Evolutionary conservation across 1,139 yeast species (phyloP).

Genomic region (Lodderomyces theae): DNA sequence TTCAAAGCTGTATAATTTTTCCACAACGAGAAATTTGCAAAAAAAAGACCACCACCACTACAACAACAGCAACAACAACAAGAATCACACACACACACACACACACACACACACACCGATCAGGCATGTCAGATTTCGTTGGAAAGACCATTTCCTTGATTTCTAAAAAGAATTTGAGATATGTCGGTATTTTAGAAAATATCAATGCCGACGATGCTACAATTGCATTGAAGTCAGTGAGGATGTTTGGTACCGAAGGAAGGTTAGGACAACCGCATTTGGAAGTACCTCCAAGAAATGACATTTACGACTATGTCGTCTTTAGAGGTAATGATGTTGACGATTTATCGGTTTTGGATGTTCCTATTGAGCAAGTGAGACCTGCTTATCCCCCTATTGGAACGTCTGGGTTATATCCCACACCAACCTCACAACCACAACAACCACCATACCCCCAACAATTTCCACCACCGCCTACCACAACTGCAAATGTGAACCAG

Average conservation of each 20-base stretch:
- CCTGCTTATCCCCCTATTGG: slow-evolving; percentile 26
- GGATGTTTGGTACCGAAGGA: slow-evolving; percentile 92
- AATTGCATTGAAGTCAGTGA: slow-evolving; percentile 77
- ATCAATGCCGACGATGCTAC: slow-evolving; percentile 92
- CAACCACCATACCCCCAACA: slow-evolving; percentile 9
- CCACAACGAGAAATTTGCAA: not conserved
- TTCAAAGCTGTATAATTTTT: not conserved
- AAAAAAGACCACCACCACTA: not conserved
- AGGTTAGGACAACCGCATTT: slow-evolving; percentile 69
- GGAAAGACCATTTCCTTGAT: slow-evolving; percentile 91
- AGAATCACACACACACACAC: too few species aligned
- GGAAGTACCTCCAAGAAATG: slow-evolving; percentile 74
- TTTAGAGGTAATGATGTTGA: slow-evolving; percentile 93
- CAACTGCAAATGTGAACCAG: slow-evolving; percentile 8
- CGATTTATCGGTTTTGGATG: slow-evolving; percentile 80
- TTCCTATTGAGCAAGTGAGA: slow-evolving; percentile 52
- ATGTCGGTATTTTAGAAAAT: slow-evolving; percentile 82
- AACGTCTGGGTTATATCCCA: slow-evolving; percentile 18
- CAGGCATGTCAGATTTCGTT: slow-evolving; percentile 73
- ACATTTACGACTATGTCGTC: slow-evolving; percentile 75
- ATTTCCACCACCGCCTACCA: slow-evolving; percentile 26
- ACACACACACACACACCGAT: not conserved
- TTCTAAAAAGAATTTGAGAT: slow-evolving; percentile 83
- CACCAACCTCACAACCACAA: slow-evolving; percentile 24
- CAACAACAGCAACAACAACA: not conserved